Conservation (phyloP, 2,329 filamentous ascomycete species). For the Aureobasidium sp. region DNA sequence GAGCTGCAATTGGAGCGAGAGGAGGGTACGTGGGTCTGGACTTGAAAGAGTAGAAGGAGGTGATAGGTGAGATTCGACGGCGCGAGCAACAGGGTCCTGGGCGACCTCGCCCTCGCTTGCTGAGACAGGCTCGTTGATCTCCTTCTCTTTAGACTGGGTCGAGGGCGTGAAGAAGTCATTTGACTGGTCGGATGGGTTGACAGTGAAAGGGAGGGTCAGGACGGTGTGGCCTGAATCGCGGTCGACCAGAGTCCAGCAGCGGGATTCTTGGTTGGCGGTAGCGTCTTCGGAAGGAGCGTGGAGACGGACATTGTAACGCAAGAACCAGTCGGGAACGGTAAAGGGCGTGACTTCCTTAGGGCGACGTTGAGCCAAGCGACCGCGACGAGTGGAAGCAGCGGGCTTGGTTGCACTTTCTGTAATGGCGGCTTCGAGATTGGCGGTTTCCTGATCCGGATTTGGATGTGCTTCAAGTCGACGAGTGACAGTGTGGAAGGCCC, state of each 20-base stretch:
- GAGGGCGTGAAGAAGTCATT: conserved; percentile 2
- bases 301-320: conserved; percentile 28
- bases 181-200: background rate
- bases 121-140: background rate
- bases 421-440: background rate
- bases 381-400: background rate
- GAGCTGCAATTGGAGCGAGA: conserved; percentile 33
- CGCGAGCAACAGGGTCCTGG: background rate
- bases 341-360: conserved; percentile 10
- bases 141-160: background rate
- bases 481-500: conserved; percentile 19
- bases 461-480: conserved; percentile 8
- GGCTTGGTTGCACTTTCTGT: background rate
- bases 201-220: conserved; percentile 5
- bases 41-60: background rate
- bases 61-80: background rate
- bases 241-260: conserved; percentile 8
- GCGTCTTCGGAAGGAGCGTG: background rate
- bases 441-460: background rate
- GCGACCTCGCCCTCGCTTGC: background rate
- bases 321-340: conserved; percentile 28
- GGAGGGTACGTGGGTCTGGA: conserved; percentile 27
- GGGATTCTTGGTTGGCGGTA: background rate
- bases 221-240: conserved; percentile 5
- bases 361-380: background rate